These are phyloP conservation scores for Colletotrichum tropicale DNA, from an alignment of 2,329 filamentous ascomycete genomes.

Conservation along the genomic window DNA sequence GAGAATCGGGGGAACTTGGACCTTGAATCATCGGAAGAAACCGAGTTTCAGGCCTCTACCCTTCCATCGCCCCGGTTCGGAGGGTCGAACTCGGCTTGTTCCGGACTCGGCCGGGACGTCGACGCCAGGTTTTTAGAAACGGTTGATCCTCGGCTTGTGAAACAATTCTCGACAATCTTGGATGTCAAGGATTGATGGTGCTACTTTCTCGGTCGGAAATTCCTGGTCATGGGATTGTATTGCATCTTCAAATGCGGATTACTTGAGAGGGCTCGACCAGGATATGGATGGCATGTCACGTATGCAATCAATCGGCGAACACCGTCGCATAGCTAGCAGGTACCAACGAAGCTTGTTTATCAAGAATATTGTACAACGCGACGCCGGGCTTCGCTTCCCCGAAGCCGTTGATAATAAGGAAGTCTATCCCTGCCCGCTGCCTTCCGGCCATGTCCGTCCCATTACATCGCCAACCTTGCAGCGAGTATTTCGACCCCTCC, in stretches of 20 bases:
- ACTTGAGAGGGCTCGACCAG: neutral
- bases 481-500: neutral
- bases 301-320: neutral
- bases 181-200: neutral
- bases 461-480: slow-evolving; percentile 4
- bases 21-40: neutral
- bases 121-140: neutral
- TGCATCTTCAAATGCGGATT: neutral
- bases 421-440: slow-evolving; percentile 6
- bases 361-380: slow-evolving; percentile 21
- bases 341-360: slow-evolving; percentile 1
- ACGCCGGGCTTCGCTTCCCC: slow-evolving; percentile 4
- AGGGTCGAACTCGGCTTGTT: neutral
- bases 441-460: neutral
- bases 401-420: neutral
- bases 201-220: neutral
- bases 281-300: neutral
- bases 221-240: neutral
- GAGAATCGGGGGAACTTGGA: too few species aligned
- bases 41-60: neutral
- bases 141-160: neutral
- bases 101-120: neutral
- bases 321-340: neutral
- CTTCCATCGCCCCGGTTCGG: neutral
- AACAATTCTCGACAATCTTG: neutral